Percentiles rank a stretch among this genome's conserved stretches.
Conservation (phyloP, 2,329 filamentous ascomycete genomes). For the Arachnomyces sp. region DNA sequence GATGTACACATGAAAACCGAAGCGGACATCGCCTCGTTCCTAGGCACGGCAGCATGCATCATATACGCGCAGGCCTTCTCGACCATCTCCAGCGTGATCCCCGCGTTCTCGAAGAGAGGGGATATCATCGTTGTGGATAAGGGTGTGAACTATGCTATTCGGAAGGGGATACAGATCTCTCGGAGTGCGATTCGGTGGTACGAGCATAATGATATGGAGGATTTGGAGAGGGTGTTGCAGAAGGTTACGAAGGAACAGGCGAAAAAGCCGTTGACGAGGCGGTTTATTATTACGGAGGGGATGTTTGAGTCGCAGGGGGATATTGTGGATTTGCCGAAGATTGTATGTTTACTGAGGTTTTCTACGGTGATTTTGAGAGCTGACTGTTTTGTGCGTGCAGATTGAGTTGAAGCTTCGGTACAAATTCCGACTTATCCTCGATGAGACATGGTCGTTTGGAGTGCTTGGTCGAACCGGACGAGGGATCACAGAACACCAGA, state of each 20-base stretch:
- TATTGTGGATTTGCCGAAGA: slow-evolving; percentile 71
- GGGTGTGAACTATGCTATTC: slow-evolving; percentile 85
- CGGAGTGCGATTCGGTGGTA: slow-evolving; percentile 89
- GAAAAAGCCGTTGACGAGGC: slow-evolving; percentile 77
- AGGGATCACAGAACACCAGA: slow-evolving; percentile 90
- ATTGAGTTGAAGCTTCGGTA: slow-evolving; percentile 90
- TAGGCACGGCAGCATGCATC: slow-evolving; percentile 83
- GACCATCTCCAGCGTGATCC: slow-evolving; percentile 94
- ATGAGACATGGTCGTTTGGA: slow-evolving; percentile 96
- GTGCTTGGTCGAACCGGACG: slow-evolving; percentile 85
- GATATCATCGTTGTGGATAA: slow-evolving; percentile 96
- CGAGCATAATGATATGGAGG: slow-evolving; percentile 92
- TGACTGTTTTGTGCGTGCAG: slow-evolving; percentile 32
- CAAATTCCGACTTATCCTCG: slow-evolving; percentile 95
- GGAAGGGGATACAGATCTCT: slow-evolving; percentile 88
- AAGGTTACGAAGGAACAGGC: slow-evolving; percentile 83
- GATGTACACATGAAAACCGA: slow-evolving; percentile 98
- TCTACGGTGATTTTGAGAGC: slow-evolving; percentile 5
- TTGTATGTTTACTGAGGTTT: slow-evolving; percentile 48
- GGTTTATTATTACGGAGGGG: slow-evolving; percentile 94
- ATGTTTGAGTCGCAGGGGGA: slow-evolving; percentile 89
- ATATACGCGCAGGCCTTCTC: slow-evolving; percentile 95
- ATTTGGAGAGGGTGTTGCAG: slow-evolving; percentile 76
- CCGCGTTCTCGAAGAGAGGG: slow-evolving; percentile 91
- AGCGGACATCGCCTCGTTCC: slow-evolving; percentile 80